These are phyloP conservation scores for Syzygium grande DNA, from an alignment of 345 rosid genomes.

Conservation along the genomic window DNA sequence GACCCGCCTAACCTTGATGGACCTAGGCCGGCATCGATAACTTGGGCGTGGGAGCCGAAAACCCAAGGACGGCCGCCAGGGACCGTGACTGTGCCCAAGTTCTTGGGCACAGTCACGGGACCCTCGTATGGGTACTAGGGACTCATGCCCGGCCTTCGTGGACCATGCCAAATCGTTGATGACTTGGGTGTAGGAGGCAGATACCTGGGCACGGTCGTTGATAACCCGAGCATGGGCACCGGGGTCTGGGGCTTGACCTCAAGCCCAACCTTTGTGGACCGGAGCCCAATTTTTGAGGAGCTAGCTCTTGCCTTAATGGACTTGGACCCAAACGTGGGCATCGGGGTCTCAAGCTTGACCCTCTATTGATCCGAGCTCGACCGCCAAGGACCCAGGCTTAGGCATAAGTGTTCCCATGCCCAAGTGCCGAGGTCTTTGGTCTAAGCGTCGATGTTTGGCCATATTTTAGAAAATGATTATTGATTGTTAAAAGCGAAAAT, in stretches of 20 bases:
- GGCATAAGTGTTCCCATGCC: background rate
- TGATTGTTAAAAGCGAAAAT: background rate
- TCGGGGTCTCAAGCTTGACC: background rate
- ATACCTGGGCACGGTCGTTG: background rate
- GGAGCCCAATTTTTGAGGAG: fast-evolving
- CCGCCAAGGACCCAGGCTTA: background rate
- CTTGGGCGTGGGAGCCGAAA: background rate
- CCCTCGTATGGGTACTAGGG: no score
- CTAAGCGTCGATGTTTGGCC: background rate
- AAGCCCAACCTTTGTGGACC: background rate
- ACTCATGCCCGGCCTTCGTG: no score
- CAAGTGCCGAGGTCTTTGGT: background rate
- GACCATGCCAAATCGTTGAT: no score
- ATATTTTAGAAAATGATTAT: background rate
- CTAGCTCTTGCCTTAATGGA: background rate
- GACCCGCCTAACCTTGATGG: fast-evolving
- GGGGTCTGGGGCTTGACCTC: no score
- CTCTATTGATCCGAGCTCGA: no score
- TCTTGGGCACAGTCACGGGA: no score
- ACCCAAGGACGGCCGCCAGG: background rate
- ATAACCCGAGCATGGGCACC: background rate
- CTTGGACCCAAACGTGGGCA: background rate
- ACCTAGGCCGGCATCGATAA: background rate
- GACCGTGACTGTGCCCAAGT: no score
- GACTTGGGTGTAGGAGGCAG: background rate